These are phyloP conservation scores for Diaporthe sp. DNA, from an alignment of 2,329 filamentous ascomycete species.

Conservation along the genomic window DNA sequence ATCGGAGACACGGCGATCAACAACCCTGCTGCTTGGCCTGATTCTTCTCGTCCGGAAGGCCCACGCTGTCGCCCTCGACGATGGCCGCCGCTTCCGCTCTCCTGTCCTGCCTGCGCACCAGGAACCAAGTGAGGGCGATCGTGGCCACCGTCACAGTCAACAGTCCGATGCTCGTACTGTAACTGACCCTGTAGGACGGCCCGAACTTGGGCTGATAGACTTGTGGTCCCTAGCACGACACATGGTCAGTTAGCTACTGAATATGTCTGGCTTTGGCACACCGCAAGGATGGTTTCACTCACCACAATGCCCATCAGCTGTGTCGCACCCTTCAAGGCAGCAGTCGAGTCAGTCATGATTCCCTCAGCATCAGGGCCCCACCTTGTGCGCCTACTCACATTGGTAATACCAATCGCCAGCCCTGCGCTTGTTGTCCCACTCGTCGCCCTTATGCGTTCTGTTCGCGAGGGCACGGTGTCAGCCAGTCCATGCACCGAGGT, in stretches of 20 bases:
- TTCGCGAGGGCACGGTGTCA: not conserved
- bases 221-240: constrained; percentile 48
- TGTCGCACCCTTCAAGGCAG: constrained; percentile 41
- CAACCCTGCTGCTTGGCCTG: not conserved
- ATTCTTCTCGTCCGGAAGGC: not conserved
- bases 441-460: constrained; percentile 53
- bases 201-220: constrained; percentile 55
- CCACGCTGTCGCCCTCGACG: not conserved
- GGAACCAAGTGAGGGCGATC: constrained; percentile 42
- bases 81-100: not conserved
- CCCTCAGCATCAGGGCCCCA: not conserved
- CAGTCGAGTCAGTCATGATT: not conserved
- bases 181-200: constrained; percentile 53
- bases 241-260: not conserved
- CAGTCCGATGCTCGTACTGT: constrained; percentile 50
- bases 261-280: not conserved
- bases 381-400: constrained; percentile 40
- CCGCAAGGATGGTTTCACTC: not conserved
- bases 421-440: constrained; percentile 54
- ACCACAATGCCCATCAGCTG: constrained; percentile 54
- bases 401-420: constrained; percentile 53
- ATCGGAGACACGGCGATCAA: not conserved
- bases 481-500: not conserved
- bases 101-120: constrained; percentile 41
- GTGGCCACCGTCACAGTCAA: constrained; percentile 46